Conservation (phyloP, 2,329 filamentous ascomycete species). For the Pseudodiploospora longispora region DNA sequence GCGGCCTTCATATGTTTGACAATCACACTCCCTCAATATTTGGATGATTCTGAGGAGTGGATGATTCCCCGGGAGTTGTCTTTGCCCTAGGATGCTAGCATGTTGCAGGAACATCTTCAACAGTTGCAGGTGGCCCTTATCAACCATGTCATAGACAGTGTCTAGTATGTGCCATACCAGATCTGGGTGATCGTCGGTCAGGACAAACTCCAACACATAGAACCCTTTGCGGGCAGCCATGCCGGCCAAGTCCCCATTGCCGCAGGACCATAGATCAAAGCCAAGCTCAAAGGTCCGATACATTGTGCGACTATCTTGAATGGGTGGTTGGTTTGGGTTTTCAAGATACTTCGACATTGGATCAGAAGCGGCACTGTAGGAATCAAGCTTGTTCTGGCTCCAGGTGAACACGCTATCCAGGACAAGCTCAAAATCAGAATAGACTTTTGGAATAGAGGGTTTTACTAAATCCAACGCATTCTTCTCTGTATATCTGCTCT, state of each 20-base stretch:
- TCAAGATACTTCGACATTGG: slow-evolving; percentile 29
- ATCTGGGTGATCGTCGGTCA: slow-evolving; percentile 29
- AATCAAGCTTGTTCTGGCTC: slow-evolving; percentile 27
- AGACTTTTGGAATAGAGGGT: slow-evolving; percentile 16
- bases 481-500: too few relatives aligned
- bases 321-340: slow-evolving; percentile 25
- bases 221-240: slow-evolving; percentile 28
- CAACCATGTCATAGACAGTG: slow-evolving; percentile 30
- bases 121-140: slow-evolving; percentile 26
- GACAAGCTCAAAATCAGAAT: slow-evolving; percentile 22
- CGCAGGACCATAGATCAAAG: slow-evolving; percentile 29
- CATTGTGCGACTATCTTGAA: slow-evolving; percentile 32
- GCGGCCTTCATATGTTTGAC: slow-evolving; percentile 22
- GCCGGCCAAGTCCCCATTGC: slow-evolving; percentile 26
- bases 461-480: background rate
- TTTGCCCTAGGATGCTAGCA: slow-evolving; percentile 19
- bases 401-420: slow-evolving; percentile 27
- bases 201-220: slow-evolving; percentile 27
- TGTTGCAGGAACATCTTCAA: slow-evolving; percentile 26
- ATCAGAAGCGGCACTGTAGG: slow-evolving; percentile 17
- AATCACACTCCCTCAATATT: slow-evolving; percentile 23
- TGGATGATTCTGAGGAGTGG: slow-evolving; percentile 25
- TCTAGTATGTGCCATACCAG: slow-evolving; percentile 30
- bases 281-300: slow-evolving; percentile 31
- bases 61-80: slow-evolving; percentile 23